Evolutionary conservation across 805 yeast genomes (phyloP), one percentile per base, ranked within the genome.

Genomic region (Yamadazyma sp.): DNA sequence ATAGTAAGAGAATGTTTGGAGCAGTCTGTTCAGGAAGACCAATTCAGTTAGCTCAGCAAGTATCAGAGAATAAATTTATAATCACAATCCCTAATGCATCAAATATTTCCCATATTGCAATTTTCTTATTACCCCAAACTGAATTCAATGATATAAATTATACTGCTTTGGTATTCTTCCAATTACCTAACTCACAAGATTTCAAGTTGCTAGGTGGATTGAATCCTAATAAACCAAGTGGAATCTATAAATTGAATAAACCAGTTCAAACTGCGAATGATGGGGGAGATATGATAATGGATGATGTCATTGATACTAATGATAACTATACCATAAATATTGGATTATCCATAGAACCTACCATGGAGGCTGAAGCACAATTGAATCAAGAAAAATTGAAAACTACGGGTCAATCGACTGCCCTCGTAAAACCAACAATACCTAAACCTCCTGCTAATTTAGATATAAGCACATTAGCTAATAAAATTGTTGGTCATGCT

Each of bases 261-360:
- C 40, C 50, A 20, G 44, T 43, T 11, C 18, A 37, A 35, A 71
- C 76, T 66, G 80, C 73, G 30, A 70, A 30, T 12, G 39, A 33
- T 13, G 14, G 38, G 32, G 35, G 36, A 31, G 47, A 43, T 33
- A 39, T 39, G 42, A 19, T 33, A 11, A 44, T 50, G 44, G 61
- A 58, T n/a, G 69, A 64, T 33, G 49, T 49, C 29, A 61, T 57
- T 8, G 53, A 53, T 13, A 40, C 37, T 13, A 62, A 53, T 40
- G 65, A 69, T 36, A 40, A 42, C 1, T 42, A 50, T 13, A 44
- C 51, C 3, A 58, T 53, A 45, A 70, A 54, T 44, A 78, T 91
- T 4, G 98, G 98, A 0, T 85, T 93, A n/a, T 86, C 96, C 3
- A 80, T 91, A 10, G 98, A 91, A 53, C 84, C 95, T 0, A 70